Base-by-base conservation (phyloP, 768 basidiomycete genomes). In the Fistulinella prunicolor region DNA sequence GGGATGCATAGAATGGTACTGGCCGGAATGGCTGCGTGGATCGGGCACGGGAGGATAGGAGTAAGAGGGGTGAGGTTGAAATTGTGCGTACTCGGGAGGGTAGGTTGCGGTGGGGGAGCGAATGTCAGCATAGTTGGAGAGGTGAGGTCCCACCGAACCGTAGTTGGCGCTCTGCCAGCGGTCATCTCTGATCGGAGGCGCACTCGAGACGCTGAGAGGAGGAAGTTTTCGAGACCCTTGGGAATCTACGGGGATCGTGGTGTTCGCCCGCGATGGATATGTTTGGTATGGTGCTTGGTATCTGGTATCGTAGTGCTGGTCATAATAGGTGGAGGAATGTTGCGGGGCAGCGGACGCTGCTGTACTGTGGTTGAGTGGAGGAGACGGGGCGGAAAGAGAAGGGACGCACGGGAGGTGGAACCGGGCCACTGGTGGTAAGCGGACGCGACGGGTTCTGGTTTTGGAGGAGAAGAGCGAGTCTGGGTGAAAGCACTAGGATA, bases 101-200 rank as follows among this genome's bases (percentile, higher is more conserved):
- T 85, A 87, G 20, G 78, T 76, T 28, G 82, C 78, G 14, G 82
- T 77, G 9, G 85, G 82, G 12, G 84, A 82, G 54, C 83, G 82
- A 62, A 85, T 78, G 57, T 73, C 69, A 41, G 55, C 57, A 37
- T 67, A 70, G 46, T 65, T 68, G 57, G 70, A 60, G 38, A 71
- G 52, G 39, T 70, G 70, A 24, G 65, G 64, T 22, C 63, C 65
- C 30, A 68, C 61, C 23, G 71, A 64, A 30, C 70, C 67, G 32
- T 71, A 76, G 28, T 64, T 51, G 9, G 73, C 53, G 47, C 72
- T 62, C 46, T 70, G 75, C 76, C 73, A 81, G 60, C 77, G 68
- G 39, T 80, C 80, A 49, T 70, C 70, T 49, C 73, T 71, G n/a
- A 73, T 64, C n/a, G 65, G 51, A n/a, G 72, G 35, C 16, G 70